Base-by-base conservation (phyloP, 352 stramenopile species). In the Phytophthora agathidicida region DNA sequence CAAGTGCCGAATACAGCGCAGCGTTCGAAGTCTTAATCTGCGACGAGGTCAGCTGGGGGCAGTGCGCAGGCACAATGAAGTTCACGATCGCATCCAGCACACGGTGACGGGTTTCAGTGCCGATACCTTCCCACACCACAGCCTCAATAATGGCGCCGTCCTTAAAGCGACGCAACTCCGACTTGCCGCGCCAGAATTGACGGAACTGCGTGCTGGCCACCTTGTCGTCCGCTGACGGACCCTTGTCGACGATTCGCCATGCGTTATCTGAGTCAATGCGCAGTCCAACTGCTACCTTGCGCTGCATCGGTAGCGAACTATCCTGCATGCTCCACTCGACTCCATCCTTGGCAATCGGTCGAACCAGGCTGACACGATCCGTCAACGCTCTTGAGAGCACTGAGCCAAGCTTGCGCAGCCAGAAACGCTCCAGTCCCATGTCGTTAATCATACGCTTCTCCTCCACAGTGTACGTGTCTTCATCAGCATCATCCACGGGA, bases 111-210 rank as follows among this genome's bases (percentile, higher is more conserved):
- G 78, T 85, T 41, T 93, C 80, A 5, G 78, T 48, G 35, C 71
- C 60, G 38, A 91, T 80, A 1, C 89, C 85, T 53, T 93, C 85
- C 90, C 90, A 97, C 11, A 97, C 88, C 3, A 97, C 83, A 2
- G 89, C 84, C 54, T 97, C 90, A 9, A 96, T 56, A 41, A 97
- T 97, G 17, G 89, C 75, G 5, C 90, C 89, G 48, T 97, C 89
- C 50, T 95, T 95, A 61, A 97, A 97, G 9, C 90, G 85, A 44
- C 91, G 87, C 26, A 98, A 56, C 59, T 98, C 89, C 0, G 87
- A 86, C 58, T 94, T 93, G 26, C 71, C 62, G 13, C 88, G 89
- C 92, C 92, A 98, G 45, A 98, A 97, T 10, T 68, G 60, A 46
- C 89, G 88, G 74, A 97, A 98, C 31, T 74, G 57, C 6, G 63